Percentiles rank a stretch among this genome's conserved stretches.
These are phyloP conservation scores for Quillaja saponaria DNA, from an alignment of 306 rosid species.

Conservation along the genomic window DNA sequence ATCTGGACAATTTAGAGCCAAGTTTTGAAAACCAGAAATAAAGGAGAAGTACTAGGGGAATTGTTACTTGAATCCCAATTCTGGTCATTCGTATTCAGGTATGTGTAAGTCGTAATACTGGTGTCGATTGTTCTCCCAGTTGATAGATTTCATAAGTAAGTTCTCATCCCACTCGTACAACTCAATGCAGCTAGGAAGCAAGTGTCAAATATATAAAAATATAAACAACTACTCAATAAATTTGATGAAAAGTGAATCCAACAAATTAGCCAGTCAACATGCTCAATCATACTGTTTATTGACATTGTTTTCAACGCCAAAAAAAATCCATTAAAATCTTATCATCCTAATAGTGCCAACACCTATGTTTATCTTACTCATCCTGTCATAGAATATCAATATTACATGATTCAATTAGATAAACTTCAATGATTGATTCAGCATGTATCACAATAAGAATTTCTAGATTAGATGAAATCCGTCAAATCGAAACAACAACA, in stretches of 20 bases:
- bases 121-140: slow-evolving; percentile 7
- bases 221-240: slow-evolving; percentile 16
- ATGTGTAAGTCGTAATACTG: neutral
- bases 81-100: neutral
- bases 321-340: slow-evolving; percentile 3
- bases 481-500: slow-evolving; percentile 2
- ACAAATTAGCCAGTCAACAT: slow-evolving; percentile 13
- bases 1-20: too few relatives aligned
- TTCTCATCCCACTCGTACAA: neutral
- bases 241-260: neutral
- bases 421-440: slow-evolving; percentile 20
- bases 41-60: too few relatives aligned
- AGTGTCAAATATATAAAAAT: neutral
- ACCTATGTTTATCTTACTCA: slow-evolving; percentile 15
- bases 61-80: too few relatives aligned
- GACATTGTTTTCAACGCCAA: slow-evolving; percentile 9
- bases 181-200: slow-evolving; percentile 5
- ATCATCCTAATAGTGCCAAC: neutral
- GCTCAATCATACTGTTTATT: slow-evolving; percentile 1
- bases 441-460: slow-evolving; percentile 19
- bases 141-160: slow-evolving; percentile 18
- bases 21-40: too few relatives aligned
- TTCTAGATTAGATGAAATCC: neutral
- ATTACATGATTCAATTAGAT: neutral
- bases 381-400: slow-evolving; percentile 19